phyloP scores from a whole-genome alignment of 1,284 basidiomycete genomes.

The Sporisorium sorghi region DNA sequence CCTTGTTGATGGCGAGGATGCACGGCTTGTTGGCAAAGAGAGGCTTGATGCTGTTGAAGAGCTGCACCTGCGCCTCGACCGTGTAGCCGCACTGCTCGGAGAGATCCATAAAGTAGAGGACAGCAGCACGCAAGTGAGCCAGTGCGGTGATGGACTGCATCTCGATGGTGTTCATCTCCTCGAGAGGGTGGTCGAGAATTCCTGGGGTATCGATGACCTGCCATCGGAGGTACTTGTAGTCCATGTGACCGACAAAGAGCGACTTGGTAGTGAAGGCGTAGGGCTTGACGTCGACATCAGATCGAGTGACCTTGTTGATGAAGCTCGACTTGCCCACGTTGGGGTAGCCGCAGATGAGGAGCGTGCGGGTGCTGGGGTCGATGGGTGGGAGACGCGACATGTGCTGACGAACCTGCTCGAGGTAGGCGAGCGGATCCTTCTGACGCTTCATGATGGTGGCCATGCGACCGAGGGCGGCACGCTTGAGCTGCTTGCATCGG shows the following conservation, averaged over 20 bases:
- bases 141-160: slow-evolving; percentile 70
- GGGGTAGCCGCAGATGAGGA: slow-evolving; percentile 68
- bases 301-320: slow-evolving; percentile 69
- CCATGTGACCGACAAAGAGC: slow-evolving; percentile 69
- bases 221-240: slow-evolving; percentile 70
- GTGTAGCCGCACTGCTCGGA: slow-evolving; percentile 69
- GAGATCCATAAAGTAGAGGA: slow-evolving; percentile 69
- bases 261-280: slow-evolving; percentile 70
- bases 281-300: slow-evolving; percentile 69
- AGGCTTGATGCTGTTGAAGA: slow-evolving; percentile 69
- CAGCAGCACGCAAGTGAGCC: slow-evolving; percentile 66
- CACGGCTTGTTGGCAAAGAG: slow-evolving; percentile 69
- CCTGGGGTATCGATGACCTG: slow-evolving; percentile 69
- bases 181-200: slow-evolving; percentile 68
- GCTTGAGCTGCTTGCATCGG: slow-evolving; percentile 69
- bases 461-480: slow-evolving; percentile 68
- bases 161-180: slow-evolving; percentile 70
- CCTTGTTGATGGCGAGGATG: slow-evolving; percentile 68
- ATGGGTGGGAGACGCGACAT: slow-evolving; percentile 69
- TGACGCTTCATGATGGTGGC: slow-evolving; percentile 69
- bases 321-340: slow-evolving; percentile 69
- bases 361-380: slow-evolving; percentile 65
- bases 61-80: slow-evolving; percentile 68
- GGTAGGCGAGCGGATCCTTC: slow-evolving; percentile 68
- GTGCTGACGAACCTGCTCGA: slow-evolving; percentile 69